Percentiles rank a stretch among this genome's conserved stretches.
phyloP scores from a whole-genome alignment of 148 eudicot species.

The Salicornia ramosissima region DNA sequence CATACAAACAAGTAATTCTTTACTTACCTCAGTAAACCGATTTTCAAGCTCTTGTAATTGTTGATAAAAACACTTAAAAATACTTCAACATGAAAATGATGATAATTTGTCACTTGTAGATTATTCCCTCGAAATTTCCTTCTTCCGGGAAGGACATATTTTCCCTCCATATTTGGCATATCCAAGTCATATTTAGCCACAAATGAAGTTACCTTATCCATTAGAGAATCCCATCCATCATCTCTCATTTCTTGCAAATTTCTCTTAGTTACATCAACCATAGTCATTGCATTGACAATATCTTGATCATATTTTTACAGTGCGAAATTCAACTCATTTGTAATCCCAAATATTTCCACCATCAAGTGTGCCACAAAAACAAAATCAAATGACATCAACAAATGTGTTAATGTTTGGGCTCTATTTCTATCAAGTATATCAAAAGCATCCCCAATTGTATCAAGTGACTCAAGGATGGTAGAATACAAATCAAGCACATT shows the following conservation, averaged over 20 bases:
- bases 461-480: constrained; percentile 1
- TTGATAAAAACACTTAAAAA: not conserved
- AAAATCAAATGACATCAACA: not conserved
- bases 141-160: not conserved
- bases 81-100: not conserved
- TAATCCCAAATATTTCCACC: not conserved
- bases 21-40: not conserved
- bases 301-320: constrained; percentile 2
- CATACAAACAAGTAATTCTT: too few relatives aligned
- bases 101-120: constrained; percentile 8
- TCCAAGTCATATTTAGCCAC: not conserved
- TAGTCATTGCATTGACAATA: constrained; percentile 1
- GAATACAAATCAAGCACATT: too few relatives aligned
- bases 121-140: not conserved
- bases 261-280: not conserved
- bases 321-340: constrained; percentile 3
- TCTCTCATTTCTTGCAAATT: too few relatives aligned
- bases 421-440: not conserved
- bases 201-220: not conserved
- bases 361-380: not conserved
- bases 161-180: not conserved
- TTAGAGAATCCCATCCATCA: not conserved
- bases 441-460: not conserved
- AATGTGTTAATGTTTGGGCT: not conserved
- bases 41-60: not conserved